Evolutionary conservation across 2,329 filamentous ascomycete species (phyloP).

Genomic region (Botrytis fragariae): DNA sequence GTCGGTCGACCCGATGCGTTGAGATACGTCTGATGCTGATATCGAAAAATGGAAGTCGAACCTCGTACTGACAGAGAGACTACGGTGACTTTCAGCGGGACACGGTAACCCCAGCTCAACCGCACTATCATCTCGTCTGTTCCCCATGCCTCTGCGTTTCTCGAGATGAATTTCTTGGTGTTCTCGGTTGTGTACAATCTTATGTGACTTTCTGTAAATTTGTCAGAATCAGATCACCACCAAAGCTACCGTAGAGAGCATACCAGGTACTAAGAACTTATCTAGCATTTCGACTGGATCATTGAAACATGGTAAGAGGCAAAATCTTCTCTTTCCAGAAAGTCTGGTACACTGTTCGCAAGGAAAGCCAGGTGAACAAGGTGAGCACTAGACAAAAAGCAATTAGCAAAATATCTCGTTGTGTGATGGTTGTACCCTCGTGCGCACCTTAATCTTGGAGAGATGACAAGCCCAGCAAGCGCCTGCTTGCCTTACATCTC

Average conservation of each 20-base stretch:
- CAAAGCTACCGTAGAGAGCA: neutral
- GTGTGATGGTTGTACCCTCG: neutral
- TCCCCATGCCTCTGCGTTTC: constrained; percentile 34
- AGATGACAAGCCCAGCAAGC: constrained; percentile 40
- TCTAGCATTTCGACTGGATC: constrained; percentile 36
- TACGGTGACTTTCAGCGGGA: constrained; percentile 30
- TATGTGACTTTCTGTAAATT: constrained; percentile 32
- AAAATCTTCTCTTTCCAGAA: constrained; percentile 36
- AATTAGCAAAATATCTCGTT: neutral
- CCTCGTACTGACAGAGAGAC: constrained; percentile 32
- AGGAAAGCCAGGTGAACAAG: constrained; percentile 36
- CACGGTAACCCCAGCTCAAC: constrained; percentile 35
- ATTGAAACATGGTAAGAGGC: constrained; percentile 37
- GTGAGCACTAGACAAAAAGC: constrained; percentile 31
- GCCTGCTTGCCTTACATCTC: constrained; percentile 36
- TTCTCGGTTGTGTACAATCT: constrained; percentile 34
- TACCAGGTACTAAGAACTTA: constrained; percentile 35
- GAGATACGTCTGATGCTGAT: constrained; percentile 25
- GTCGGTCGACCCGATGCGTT: constrained; percentile 23
- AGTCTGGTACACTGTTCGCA: constrained; percentile 37
- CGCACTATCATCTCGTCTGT: constrained; percentile 28
- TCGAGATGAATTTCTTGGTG: constrained; percentile 33
- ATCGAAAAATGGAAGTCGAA: constrained; percentile 30
- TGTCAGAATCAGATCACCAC: constrained; percentile 13
- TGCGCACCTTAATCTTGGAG: constrained; percentile 36